phyloP scores from a whole-genome alignment of 768 basidiomycete species.

The Agrocybe chaxingu region DNA sequence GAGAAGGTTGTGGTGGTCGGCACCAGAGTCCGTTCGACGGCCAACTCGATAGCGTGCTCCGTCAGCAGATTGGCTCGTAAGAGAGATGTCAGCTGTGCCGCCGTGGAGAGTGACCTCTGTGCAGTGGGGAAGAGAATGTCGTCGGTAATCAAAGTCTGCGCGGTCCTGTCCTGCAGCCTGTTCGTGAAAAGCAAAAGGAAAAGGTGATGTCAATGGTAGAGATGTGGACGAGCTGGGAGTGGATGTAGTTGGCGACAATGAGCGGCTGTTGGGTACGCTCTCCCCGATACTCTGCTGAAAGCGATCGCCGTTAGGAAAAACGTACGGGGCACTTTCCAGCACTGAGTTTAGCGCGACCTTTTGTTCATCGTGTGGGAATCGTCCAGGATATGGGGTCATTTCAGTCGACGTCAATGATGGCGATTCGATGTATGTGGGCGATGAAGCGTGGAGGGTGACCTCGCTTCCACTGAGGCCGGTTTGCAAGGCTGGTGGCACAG shows the following conservation, averaged over 20 bases:
- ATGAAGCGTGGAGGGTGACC: constrained; percentile 30
- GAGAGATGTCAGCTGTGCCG: constrained; percentile 69
- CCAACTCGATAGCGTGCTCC: constrained; percentile 60
- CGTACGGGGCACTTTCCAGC: constrained; percentile 23
- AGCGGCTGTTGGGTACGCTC: constrained; percentile 49
- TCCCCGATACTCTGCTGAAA: constrained; percentile 18
- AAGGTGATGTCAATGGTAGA: constrained; percentile 62
- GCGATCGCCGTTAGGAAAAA: constrained; percentile 22
- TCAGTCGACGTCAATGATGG: constrained; percentile 46
- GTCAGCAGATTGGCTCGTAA: constrained; percentile 48
- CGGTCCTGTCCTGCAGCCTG: constrained; percentile 50
- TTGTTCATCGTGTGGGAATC: constrained; percentile 26
- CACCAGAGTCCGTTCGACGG: constrained; percentile 44
- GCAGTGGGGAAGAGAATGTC: constrained; percentile 47
- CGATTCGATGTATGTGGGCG: constrained; percentile 56
- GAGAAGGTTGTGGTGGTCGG: constrained; percentile 41
- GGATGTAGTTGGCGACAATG: constrained; percentile 67
- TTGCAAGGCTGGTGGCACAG: constrained; percentile 27
- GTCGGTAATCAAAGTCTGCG: constrained; percentile 64
- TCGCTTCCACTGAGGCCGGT: constrained; percentile 39
- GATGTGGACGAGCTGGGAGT: constrained; percentile 57
- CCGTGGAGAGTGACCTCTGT: constrained; percentile 71
- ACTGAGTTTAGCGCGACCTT: constrained; percentile 21
- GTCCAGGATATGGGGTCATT: constrained; percentile 21
- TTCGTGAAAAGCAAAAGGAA: constrained; percentile 65